Conservation (phyloP, 75 land plant species). For the Azolla pinnata region DNA sequence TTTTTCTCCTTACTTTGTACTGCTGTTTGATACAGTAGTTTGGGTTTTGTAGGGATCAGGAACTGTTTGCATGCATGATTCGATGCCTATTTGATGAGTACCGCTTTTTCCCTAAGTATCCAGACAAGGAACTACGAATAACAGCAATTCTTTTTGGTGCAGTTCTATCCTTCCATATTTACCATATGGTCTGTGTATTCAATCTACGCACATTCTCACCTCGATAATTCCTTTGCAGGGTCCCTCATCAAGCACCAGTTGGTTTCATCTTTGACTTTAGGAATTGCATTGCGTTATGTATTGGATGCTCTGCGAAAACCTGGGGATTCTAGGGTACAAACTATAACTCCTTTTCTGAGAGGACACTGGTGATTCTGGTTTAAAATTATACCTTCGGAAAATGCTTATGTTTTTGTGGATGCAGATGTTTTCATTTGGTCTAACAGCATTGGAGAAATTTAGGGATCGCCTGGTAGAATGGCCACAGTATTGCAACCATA, state of each 20-base stretch:
- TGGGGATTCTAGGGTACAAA: slow-evolving; percentile 71
- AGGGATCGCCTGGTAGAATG: slow-evolving; percentile 78
- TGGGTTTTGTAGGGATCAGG: slow-evolving; percentile 51
- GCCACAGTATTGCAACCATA: slow-evolving; percentile 97
- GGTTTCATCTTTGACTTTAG: slow-evolving; percentile 71
- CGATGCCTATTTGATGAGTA: slow-evolving; percentile 88
- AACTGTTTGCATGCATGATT: slow-evolving; percentile 79
- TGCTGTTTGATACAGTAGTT: not conserved
- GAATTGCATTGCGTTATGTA: slow-evolving; percentile 69
- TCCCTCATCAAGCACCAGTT: slow-evolving; percentile 84
- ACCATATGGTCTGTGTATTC: not conserved
- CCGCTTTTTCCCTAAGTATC: slow-evolving; percentile 81
- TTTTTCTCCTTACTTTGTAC: no score
- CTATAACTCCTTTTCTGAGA: not conserved
- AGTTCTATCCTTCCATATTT: slow-evolving; percentile 6
- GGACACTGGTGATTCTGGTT: no score
- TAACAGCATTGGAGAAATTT: slow-evolving; percentile 75
- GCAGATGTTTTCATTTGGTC: slow-evolving; percentile 94
- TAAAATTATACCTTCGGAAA: not conserved
- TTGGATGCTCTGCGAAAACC: slow-evolving; percentile 87
- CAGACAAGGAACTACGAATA: slow-evolving; percentile 66
- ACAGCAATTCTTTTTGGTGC: slow-evolving; percentile 91
- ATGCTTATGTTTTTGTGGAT: slow-evolving; percentile 4
- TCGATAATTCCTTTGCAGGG: slow-evolving; percentile 40
- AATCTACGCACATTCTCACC: no score